These are phyloP conservation scores for Moricandia moricandioides DNA, from an alignment of 345 rosid genomes.

Conservation along the genomic window DNA sequence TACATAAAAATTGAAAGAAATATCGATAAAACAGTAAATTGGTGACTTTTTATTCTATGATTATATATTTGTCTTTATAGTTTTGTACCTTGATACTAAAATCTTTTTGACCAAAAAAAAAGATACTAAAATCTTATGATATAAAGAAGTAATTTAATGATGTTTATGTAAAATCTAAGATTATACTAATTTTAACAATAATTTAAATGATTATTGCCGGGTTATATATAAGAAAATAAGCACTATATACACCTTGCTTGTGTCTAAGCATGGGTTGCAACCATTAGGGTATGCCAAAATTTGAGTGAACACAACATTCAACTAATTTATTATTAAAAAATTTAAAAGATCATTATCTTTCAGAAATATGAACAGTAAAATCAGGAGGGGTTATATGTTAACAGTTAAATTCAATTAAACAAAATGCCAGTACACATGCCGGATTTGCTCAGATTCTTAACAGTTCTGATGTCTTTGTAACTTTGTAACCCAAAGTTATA, in stretches of 20 bases:
- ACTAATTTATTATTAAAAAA: background rate
- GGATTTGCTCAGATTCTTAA: constrained; percentile 33
- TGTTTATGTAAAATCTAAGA: background rate
- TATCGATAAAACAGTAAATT: background rate
- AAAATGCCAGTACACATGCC: constrained; percentile 23
- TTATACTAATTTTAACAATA: background rate
- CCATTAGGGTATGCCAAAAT: background rate
- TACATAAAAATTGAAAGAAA: background rate
- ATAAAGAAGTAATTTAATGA: background rate
- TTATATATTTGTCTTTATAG: background rate
- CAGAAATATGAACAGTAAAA: background rate
- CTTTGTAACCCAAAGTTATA: background rate
- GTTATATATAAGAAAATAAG: background rate
- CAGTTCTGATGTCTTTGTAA: constrained; percentile 20
- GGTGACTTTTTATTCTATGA: background rate
- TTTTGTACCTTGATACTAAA: too few relatives aligned
- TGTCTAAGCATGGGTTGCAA: background rate
- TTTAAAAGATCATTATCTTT: background rate
- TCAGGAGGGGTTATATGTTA: constrained; percentile 32
- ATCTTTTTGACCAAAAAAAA: too few relatives aligned
- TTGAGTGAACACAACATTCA: background rate
- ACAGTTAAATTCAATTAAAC: constrained; percentile 42
- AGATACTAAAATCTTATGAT: background rate
- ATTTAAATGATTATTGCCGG: background rate
- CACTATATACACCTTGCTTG: background rate